A percentile compares a stretch with the other conserved stretches of the same genome.
Conservation (phyloP, 257 asterid species). For the Nicotiana paniculata region DNA sequence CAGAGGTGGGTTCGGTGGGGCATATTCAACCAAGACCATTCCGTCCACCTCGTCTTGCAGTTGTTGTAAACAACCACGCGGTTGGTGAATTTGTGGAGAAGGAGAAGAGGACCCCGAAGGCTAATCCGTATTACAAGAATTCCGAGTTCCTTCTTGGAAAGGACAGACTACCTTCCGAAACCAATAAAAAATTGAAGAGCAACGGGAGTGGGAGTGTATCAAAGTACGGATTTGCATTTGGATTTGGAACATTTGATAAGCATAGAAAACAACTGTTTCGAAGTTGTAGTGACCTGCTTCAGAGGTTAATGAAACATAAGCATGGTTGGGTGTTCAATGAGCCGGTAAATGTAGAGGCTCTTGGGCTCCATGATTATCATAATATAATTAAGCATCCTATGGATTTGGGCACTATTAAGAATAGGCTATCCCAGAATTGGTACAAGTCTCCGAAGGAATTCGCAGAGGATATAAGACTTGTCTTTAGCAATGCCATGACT, state of each 20-base stretch:
- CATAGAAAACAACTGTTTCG: slow-evolving; percentile 38
- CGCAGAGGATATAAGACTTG: slow-evolving; percentile 12
- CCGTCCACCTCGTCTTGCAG: slow-evolving; percentile 62
- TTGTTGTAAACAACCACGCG: slow-evolving; percentile 31
- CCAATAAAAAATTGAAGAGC: slow-evolving; percentile 51
- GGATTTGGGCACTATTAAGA: slow-evolving; percentile 14
- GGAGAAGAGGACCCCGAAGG: slow-evolving; percentile 93
- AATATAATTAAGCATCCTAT: slow-evolving; percentile 11
- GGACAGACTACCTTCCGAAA: slow-evolving; percentile 76
- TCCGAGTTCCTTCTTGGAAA: slow-evolving; percentile 81
- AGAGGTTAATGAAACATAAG: slow-evolving; percentile 22
- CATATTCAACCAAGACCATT: slow-evolving; percentile 48
- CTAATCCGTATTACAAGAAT: slow-evolving; percentile 63
- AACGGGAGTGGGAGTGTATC: slow-evolving; percentile 36
- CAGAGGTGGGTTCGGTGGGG: slow-evolving; percentile 49
- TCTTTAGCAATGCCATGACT: slow-evolving; percentile 13
- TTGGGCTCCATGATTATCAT: slow-evolving; percentile 15
- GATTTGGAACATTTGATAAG: slow-evolving; percentile 29
- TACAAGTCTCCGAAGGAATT: slow-evolving; percentile 4
- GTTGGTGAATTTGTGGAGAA: slow-evolving; percentile 53
- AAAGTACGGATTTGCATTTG: slow-evolving; percentile 28
- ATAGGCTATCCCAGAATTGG: neutral
- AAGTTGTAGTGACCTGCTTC: slow-evolving; percentile 66
- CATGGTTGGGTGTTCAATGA: slow-evolving; percentile 17
- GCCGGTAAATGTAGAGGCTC: slow-evolving; percentile 11